These are phyloP conservation scores for Colletotrichum theobromicola DNA, from an alignment of 2,329 filamentous ascomycete species.

Conservation along the genomic window DNA sequence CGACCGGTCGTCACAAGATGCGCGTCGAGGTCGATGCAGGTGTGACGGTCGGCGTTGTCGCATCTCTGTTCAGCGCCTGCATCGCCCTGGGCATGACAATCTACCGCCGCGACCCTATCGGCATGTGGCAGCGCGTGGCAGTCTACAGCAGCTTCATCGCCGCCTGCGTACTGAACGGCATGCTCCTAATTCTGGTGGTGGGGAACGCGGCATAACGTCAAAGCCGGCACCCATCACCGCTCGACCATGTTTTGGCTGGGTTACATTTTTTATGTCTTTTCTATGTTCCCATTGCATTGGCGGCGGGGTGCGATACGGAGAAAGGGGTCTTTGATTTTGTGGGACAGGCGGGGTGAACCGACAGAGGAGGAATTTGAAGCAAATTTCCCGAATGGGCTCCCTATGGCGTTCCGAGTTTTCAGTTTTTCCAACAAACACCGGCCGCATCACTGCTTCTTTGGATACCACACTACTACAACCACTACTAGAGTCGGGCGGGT, in stretches of 20 bases:
- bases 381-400: not conserved
- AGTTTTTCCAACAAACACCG: not conserved
- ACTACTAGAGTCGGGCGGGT: not conserved
- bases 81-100: conserved; percentile 65
- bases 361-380: not conserved
- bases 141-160: conserved; percentile 41
- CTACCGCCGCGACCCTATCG: conserved; percentile 51
- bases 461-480: not conserved
- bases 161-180: conserved; percentile 47
- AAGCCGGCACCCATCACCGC: not conserved
- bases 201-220: conserved; percentile 38
- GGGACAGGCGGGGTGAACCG: not conserved
- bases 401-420: not conserved
- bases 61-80: conserved; percentile 68
- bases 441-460: conserved; percentile 2
- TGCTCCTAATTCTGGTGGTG: conserved; percentile 47
- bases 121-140: conserved; percentile 47
- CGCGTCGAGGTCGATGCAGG: conserved; percentile 76
- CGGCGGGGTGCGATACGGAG: not conserved
- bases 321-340: not conserved
- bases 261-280: not conserved
- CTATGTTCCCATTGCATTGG: conserved; percentile 3
- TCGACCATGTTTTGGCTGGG: not conserved
- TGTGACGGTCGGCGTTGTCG: conserved; percentile 71
- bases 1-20: conserved; percentile 71